phyloP scores from a whole-genome alignment of 2,329 filamentous ascomycete genomes.

The Arthrobotrys conoides region DNA sequence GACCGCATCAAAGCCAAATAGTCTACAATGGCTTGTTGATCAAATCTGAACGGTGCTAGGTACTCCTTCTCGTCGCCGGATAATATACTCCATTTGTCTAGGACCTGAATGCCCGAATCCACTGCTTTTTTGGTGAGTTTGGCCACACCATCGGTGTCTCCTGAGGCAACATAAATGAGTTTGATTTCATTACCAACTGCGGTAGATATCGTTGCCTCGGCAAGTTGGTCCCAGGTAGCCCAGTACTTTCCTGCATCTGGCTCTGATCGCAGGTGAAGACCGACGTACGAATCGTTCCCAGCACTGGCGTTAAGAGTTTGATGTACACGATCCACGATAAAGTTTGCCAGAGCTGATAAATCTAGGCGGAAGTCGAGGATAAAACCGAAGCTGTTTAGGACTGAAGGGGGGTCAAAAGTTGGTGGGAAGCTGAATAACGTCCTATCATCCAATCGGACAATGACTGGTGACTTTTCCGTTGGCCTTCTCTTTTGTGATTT shows the following conservation, averaged over 20 bases:
- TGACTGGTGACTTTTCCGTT: constrained; percentile 1
- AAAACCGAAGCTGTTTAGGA: constrained; percentile 69
- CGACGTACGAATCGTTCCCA: constrained; percentile 65
- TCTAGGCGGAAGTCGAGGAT: constrained; percentile 68
- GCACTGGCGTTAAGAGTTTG: constrained; percentile 49
- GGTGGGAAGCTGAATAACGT: constrained; percentile 41
- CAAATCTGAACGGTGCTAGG: constrained; percentile 68
- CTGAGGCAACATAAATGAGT: constrained; percentile 67
- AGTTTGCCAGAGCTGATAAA: constrained; percentile 68
- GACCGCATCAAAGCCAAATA: constrained; percentile 67
- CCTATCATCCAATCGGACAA: constrained; percentile 32
- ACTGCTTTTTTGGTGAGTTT: constrained; percentile 65
- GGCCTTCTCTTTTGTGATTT: constrained; percentile 14
- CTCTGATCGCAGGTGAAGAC: constrained; percentile 70
- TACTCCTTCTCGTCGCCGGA: constrained; percentile 65
- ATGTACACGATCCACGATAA: constrained; percentile 66
- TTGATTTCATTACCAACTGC: constrained; percentile 65
- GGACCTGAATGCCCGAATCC: constrained; percentile 67
- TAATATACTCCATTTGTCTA: constrained; percentile 68
- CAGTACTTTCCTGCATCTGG: constrained; percentile 65
- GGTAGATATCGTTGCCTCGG: constrained; percentile 67
- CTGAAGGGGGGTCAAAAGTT: constrained; percentile 69
- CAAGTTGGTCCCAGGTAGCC: constrained; percentile 25
- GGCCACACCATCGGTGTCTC: constrained; percentile 8
- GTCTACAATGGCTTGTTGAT: constrained; percentile 69